A percentile compares a stretch with the other conserved stretches of the same genome.
These are phyloP conservation scores for Bonia amplexicaulis DNA, from an alignment of 176 grass and related monocot species.

Conservation along the genomic window DNA sequence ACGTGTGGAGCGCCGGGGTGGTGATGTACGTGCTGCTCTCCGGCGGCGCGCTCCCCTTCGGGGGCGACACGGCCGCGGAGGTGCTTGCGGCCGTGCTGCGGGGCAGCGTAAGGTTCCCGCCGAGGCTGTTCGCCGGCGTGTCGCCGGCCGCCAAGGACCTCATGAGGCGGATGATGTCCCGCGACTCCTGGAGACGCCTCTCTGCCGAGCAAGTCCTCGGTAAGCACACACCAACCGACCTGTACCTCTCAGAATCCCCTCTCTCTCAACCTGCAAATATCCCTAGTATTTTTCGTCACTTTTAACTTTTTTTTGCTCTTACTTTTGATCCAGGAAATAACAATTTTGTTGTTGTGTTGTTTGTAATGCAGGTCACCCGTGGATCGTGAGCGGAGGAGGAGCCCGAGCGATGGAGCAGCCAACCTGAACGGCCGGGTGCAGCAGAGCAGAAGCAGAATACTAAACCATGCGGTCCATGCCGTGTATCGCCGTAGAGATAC, in stretches of 20 bases:
- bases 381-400: slow-evolving; percentile 65
- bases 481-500: slow-evolving; percentile 10
- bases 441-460: background rate
- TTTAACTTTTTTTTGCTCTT: background rate
- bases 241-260: no score
- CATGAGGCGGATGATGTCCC: slow-evolving; percentile 73
- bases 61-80: slow-evolving; percentile 59
- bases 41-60: slow-evolving; percentile 71
- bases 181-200: slow-evolving; percentile 59
- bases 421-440: background rate
- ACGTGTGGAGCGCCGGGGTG: slow-evolving; percentile 85
- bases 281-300: background rate
- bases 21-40: slow-evolving; percentile 80
- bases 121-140: slow-evolving; percentile 55
- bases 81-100: slow-evolving; percentile 54
- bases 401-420: slow-evolving; percentile 18
- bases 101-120: slow-evolving; percentile 50
- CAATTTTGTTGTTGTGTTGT: background rate
- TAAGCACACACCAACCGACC: slow-evolving; percentile 24
- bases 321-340: background rate
- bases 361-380: slow-evolving; percentile 66
- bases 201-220: slow-evolving; percentile 80
- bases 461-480: background rate
- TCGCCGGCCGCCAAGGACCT: slow-evolving; percentile 71
- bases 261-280: no score